Percentiles rank a stretch among this genome's conserved stretches.
These are phyloP conservation scores for Spergularia azorica DNA, from an alignment of 179 eudicot genomes.

Conservation along the genomic window DNA sequence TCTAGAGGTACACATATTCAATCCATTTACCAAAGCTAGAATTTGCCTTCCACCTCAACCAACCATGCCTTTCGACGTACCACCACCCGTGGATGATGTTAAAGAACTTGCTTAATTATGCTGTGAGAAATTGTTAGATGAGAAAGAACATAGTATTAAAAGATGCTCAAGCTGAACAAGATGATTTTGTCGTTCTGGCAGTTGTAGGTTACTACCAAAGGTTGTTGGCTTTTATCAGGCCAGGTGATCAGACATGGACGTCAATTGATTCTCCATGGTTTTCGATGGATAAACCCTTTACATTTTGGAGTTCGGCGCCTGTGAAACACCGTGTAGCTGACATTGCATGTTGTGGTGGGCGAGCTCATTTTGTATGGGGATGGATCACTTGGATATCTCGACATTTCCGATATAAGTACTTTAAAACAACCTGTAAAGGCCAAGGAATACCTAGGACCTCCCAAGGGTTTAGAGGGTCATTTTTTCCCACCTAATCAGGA, in stretches of 20 bases:
- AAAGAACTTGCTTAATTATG: neutral
- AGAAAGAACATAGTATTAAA: neutral
- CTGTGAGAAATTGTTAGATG: neutral
- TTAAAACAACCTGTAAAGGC: neutral
- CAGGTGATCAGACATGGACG: constrained; percentile 2
- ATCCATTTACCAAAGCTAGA: neutral
- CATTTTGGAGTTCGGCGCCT: too few species aligned
- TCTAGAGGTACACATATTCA: neutral
- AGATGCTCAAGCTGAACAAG: neutral
- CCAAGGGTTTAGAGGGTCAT: too few species aligned
- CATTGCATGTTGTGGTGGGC: neutral
- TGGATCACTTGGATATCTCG: neutral
- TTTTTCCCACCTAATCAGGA: too few species aligned
- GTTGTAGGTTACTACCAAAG: neutral
- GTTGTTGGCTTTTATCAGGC: neutral
- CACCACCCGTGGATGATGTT: neutral
- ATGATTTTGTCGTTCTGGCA: neutral
- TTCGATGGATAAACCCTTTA: too few species aligned
- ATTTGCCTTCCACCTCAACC: constrained; percentile 4
- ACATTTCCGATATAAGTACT: neutral
- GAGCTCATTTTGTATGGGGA: neutral
- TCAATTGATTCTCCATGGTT: neutral
- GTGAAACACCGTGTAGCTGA: neutral
- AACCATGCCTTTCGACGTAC: neutral
- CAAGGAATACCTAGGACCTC: neutral